phyloP scores from a whole-genome alignment of 176 grass and related monocot species.

The Elaeis guineensis region DNA sequence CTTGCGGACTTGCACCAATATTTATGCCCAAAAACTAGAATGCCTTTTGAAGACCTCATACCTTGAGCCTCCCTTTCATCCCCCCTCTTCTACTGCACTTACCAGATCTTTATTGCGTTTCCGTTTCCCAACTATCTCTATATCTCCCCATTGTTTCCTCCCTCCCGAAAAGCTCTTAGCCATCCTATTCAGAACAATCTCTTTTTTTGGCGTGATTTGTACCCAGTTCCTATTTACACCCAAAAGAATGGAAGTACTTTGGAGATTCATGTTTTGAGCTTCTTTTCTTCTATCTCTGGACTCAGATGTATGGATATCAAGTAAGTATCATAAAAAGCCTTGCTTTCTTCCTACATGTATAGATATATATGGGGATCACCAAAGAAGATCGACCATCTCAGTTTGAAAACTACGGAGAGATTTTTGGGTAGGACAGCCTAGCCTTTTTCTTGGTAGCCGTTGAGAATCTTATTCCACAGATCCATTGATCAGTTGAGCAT shows the following conservation, averaged over 20 bases:
- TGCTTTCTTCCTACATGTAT: not conserved
- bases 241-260: not conserved
- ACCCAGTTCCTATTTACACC: not conserved
- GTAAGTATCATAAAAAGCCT: conserved; percentile 3
- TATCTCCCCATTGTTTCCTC: not conserved
- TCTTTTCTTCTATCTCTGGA: not conserved
- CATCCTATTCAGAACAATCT: not conserved
- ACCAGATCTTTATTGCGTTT: conserved; percentile 25
- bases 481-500: too few relatives aligned
- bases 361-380: too few relatives aligned
- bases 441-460: too few relatives aligned
- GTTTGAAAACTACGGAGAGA: too few relatives aligned
- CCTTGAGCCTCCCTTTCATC: not conserved
- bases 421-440: too few relatives aligned
- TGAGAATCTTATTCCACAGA: too few relatives aligned
- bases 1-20: too few relatives aligned
- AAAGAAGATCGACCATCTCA: too few relatives aligned
- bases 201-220: not conserved
- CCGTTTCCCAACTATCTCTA: not conserved
- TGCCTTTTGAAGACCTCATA: too few relatives aligned
- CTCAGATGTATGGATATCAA: not conserved
- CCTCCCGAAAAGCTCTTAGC: not conserved
- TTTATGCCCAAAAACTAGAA: too few relatives aligned
- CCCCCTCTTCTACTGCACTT: conserved; percentile 12
- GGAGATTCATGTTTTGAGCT: not conserved